Base-by-base conservation (phyloP, 129 eudicot genomes). In the Centrapalus pauciflorus region DNA sequence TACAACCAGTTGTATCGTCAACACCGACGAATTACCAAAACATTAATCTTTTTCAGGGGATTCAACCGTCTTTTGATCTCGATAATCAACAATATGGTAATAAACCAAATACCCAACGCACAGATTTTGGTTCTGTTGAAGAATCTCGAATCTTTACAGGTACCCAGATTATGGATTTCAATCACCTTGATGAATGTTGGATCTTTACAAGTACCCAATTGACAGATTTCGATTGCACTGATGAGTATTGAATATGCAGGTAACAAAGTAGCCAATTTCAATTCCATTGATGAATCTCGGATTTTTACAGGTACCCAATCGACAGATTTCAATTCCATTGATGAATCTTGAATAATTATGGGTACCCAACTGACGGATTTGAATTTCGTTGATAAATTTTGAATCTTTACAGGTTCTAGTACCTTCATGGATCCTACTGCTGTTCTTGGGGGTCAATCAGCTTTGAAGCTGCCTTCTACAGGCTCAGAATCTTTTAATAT, bases 51-150 rank as follows among this genome's bases (percentile, higher is more conserved):
- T 79, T 77, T 80, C 93, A 77, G 64, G 90, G 87, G 51, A 81
- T 83, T 56, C 81, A 86, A 11, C 61, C 90, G 2, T 78, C 93
- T 28, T 75, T 90, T 66, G 85, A 78, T 8, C 76, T 82, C 72
- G 84, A 82, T 80, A 79, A 66, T 58, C 61, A 73, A 41, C 83
- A 80, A 45, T 81, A 69, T 27, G 74, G 62, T 16, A 79, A 61
- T 46, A 77, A 72, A 66, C 64, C 84, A 52, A 26, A 25, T 28
- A 3, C 79, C 27, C 74, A 73, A 21, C 51, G 69, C 24, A 74
- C 56, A 28, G 80, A 80, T 46, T 85, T 74, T 19, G 73, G 64
- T 67, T 51, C 80, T 35, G 1, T 82, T 14, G 82, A 85, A 55
- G 84, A 67, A 64, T 71, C 84, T 9, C 74, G 73, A 60, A 46